Evolutionary conservation across 768 basidiomycete genomes (phyloP).

Genomic region (Fistulinella prunicolor): DNA sequence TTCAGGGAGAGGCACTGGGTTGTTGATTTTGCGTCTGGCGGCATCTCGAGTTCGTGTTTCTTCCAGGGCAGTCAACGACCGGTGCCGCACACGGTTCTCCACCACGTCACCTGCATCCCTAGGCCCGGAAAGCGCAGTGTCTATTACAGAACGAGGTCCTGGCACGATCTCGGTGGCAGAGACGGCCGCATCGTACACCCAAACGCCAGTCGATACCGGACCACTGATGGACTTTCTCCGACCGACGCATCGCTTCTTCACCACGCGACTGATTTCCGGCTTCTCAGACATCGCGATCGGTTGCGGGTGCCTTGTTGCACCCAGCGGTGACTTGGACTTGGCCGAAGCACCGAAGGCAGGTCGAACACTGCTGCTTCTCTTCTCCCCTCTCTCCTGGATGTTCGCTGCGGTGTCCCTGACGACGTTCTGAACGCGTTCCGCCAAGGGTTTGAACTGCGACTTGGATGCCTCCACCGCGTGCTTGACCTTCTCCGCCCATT

Average conservation of each 20-base stretch:
- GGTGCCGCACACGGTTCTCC: conserved; percentile 21
- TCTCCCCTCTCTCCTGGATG: conserved; percentile 13
- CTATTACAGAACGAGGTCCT: conserved; percentile 17
- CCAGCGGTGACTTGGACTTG: conserved; percentile 10
- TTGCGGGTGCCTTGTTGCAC: not conserved
- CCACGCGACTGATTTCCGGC: conserved; percentile 28
- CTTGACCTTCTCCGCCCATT: conserved; percentile 57
- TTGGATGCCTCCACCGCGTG: conserved; percentile 51
- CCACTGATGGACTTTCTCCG: conserved; percentile 45
- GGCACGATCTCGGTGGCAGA: conserved; percentile 40
- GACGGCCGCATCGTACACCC: conserved; percentile 52
- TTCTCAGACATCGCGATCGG: conserved; percentile 3
- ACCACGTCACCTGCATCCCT: not conserved
- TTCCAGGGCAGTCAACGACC: conserved; percentile 23
- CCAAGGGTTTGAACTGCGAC: conserved; percentile 54
- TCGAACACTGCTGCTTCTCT: conserved; percentile 21
- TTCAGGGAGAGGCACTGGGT: conserved; percentile 15
- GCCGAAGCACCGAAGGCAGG: conserved; percentile 23
- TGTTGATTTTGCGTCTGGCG: conserved; percentile 16
- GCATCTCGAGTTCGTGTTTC: conserved; percentile 8
- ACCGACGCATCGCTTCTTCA: conserved; percentile 58
- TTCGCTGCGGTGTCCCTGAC: conserved; percentile 8
- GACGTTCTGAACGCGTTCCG: conserved; percentile 31
- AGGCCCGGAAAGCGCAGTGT: conserved; percentile 18
- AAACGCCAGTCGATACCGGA: conserved; percentile 31